Base-by-base conservation (phyloP, 2,329 filamentous ascomycete species). In the Bipolaris zeicola region DNA sequence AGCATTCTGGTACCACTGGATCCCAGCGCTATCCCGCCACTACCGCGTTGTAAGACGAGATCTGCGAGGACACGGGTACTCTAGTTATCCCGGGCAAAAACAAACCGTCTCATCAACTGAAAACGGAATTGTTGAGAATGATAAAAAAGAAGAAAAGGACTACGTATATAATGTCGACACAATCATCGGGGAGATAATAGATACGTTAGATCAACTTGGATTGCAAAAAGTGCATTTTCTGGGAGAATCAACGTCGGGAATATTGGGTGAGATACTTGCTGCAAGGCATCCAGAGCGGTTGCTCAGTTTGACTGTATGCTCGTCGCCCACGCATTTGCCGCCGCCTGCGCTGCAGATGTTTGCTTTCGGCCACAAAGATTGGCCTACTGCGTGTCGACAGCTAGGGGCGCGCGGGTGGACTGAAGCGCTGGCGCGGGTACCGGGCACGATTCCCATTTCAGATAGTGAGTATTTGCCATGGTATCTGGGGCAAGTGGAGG, bases 1-100 rank as follows among this genome's bases (percentile, higher is more conserved):
- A 3, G 65, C 54, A 6, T 74, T 76, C 54, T 77, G 72, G 72
- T 71, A 76, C 51, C 71, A 75, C 46, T 77, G 73, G 74, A 63
- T 76, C 18, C 73, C 74, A 1, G 33, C 66, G 4, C 59, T 77
- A n/a, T 53, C 70, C 1, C 65, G 63, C 1, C 48, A 66, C 6
- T 76, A 72, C 58, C 64, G 63, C 10, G 67, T 77, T 16, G 70
- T 76, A 44, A 62, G 73, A 6, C 67, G 74, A 6, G 73, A 76
- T 57, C 61, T 74, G 0, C 62, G 72, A 11, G 74, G 74, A 0
- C 74, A 77, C 57, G 74, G 74, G 2, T 52, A 62, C 24, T 76
- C 73, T 0, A 67, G 63, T 36, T 68, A 64, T 47, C 67, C 71
- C 5, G 50, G 45, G 16, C 37, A 47, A 1, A 33, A 56, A 22